Evolutionary conservation across 1,139 yeast species (phyloP).

Genomic region (Schizosaccharomyces versatilis): DNA sequence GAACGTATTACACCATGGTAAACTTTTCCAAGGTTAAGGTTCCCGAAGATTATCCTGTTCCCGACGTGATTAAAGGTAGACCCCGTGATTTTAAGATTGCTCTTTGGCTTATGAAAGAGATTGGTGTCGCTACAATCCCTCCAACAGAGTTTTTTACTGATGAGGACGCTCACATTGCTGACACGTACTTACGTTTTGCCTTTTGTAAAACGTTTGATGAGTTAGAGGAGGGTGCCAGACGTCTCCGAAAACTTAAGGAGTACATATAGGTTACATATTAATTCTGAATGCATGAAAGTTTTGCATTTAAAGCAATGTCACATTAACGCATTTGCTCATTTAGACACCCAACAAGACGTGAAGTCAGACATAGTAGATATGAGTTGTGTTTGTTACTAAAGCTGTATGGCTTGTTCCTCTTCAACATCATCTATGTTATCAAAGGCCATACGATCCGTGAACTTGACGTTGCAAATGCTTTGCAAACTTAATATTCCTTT

Average conservation of each 20-base stretch:
- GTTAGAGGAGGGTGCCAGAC: conserved; percentile 57
- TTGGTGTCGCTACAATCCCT: conserved; percentile 90
- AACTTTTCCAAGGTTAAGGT: conserved; percentile 63
- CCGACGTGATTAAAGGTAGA: conserved; percentile 40
- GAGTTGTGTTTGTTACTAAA: not conserved
- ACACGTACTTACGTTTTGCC: conserved; percentile 74
- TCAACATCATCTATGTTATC: not conserved
- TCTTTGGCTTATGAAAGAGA: conserved; percentile 74
- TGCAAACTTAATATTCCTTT: not conserved
- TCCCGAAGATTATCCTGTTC: conserved; percentile 50
- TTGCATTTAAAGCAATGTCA: not conserved
- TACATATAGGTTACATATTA: conserved; percentile 20
- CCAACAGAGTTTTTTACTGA: conserved; percentile 75
- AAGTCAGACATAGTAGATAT: not conserved
- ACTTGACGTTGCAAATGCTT: not conserved
- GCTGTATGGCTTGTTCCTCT: not conserved
- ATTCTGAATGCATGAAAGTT: not conserved
- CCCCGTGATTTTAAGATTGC: conserved; percentile 76
- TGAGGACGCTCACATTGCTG: conserved; percentile 53
- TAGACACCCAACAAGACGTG: not conserved
- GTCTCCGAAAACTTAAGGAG: conserved; percentile 46
- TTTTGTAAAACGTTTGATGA: conserved; percentile 78
- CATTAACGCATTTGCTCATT: not conserved
- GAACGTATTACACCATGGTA: conserved; percentile 78
- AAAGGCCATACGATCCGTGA: not conserved